Evolutionary conservation across 1,284 basidiomycete species (phyloP).

Genomic region (Moesziomyces parantarcticus): DNA sequence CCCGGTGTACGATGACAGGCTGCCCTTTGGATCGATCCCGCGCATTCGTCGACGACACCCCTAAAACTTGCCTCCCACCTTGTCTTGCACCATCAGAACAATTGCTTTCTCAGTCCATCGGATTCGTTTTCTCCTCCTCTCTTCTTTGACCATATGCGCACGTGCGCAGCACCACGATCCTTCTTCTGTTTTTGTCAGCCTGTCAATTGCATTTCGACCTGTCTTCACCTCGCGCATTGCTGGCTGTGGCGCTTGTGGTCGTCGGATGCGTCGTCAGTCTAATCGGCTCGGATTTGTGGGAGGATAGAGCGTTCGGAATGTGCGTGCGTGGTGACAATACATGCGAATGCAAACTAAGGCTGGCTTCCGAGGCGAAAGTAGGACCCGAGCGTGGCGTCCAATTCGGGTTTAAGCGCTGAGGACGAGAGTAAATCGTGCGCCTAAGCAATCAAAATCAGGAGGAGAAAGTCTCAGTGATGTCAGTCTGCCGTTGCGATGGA

Average conservation of each 20-base stretch:
- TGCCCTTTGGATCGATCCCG: not conserved
- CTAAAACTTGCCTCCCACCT: not conserved
- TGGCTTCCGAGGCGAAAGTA: constrained; percentile 5
- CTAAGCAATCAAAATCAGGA: not conserved
- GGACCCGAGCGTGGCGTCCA: constrained; percentile 16
- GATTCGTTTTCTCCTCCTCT: constrained; percentile 3
- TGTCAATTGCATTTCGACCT: too few relatives aligned
- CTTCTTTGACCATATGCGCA: not conserved
- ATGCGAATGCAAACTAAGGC: not conserved
- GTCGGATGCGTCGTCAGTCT: too few relatives aligned
- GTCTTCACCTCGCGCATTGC: too few relatives aligned
- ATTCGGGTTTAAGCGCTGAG: constrained; percentile 8
- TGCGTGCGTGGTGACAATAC: too few relatives aligned
- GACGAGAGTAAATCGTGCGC: constrained; percentile 13
- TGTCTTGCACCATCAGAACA: constrained; percentile 9
- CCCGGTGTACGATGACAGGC: not conserved
- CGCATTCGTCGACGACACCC: not conserved
- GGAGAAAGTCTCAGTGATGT: not conserved
- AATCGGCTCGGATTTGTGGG: too few relatives aligned
- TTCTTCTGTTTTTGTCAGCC: not conserved
- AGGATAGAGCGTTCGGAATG: too few relatives aligned
- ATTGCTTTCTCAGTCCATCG: constrained; percentile 8
- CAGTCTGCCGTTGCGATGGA: not conserved
- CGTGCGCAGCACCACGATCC: not conserved
- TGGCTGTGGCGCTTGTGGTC: too few relatives aligned